A percentile compares a stretch with the other conserved stretches of the same genome.
These are phyloP conservation scores for Asterionellopsis glacialis DNA, from an alignment of 108 stramenopile species.

Conservation along the genomic window DNA sequence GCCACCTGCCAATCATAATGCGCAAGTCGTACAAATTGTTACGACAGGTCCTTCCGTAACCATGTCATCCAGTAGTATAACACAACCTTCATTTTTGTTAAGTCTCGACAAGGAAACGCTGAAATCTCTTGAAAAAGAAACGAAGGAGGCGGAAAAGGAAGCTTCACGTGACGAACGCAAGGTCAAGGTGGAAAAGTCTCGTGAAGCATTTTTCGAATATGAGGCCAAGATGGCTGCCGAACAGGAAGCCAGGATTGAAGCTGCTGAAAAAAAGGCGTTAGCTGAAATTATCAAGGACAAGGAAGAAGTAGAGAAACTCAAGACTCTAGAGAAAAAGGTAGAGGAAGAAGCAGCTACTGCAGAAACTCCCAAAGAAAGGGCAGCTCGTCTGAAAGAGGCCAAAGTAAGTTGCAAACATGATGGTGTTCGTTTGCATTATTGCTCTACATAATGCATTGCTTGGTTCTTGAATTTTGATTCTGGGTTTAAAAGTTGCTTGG, in stretches of 20 bases:
- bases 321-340: background rate
- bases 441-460: no score
- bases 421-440: no score
- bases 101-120: background rate
- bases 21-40: no score
- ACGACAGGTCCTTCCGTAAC: conserved; percentile 1
- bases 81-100: background rate
- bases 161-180: conserved; percentile 19
- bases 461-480: no score
- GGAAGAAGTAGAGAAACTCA: background rate
- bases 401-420: background rate
- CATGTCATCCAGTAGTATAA: background rate
- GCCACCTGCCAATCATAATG: no score
- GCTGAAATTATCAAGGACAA: conserved; percentile 19
- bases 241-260: conserved; percentile 37
- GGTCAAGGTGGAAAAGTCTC: conserved; percentile 24
- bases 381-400: background rate
- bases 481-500: no score
- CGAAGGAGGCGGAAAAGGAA: conserved; percentile 29
- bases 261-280: conserved; percentile 23
- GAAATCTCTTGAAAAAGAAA: conserved; percentile 26
- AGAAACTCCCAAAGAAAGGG: background rate
- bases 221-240: conserved; percentile 43
- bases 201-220: conserved; percentile 42
- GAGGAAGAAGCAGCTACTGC: background rate